Percentiles rank a stretch among this genome's conserved stretches.
These are phyloP conservation scores for Pichia occidentalis DNA, from an alignment of 805 yeast species.

Conservation along the genomic window DNA sequence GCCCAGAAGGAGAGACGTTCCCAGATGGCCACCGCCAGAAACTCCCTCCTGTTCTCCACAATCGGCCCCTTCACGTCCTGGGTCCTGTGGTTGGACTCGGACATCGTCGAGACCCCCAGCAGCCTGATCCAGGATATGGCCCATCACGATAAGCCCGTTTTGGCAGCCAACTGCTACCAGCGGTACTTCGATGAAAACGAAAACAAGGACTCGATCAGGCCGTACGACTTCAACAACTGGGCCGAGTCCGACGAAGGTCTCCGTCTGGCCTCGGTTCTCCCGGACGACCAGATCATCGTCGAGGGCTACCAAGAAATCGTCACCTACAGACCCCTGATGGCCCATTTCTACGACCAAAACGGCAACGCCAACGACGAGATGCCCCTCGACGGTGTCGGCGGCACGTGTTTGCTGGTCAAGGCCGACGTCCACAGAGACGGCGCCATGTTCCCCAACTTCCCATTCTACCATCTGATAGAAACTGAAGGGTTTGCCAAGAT, in stretches of 20 bases:
- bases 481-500: conserved; percentile 98
- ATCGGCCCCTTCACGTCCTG: conserved; percentile 86
- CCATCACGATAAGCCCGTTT: conserved; percentile 74
- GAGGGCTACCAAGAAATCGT: conserved; percentile 94
- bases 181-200: conserved; percentile 57
- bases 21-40: conserved; percentile 91
- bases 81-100: conserved; percentile 96
- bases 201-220: conserved; percentile 55
- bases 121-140: conserved; percentile 83
- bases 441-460: conserved; percentile 98
- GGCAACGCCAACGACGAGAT: conserved; percentile 64
- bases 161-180: conserved; percentile 93
- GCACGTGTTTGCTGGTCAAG: conserved; percentile 91
- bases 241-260: conserved; percentile 76
- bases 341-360: conserved; percentile 63
- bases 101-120: conserved; percentile 81
- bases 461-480: conserved; percentile 93
- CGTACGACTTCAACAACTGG: conserved; percentile 97
- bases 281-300: conserved; percentile 85
- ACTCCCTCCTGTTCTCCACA: conserved; percentile 83
- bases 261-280: conserved; percentile 61
- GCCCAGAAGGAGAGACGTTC: conserved; percentile 87
- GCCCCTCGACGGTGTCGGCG: conserved; percentile 96
- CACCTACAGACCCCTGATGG: conserved; percentile 94
- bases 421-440: conserved; percentile 99